Percentiles rank a stretch among this genome's conserved stretches.
Evolutionary conservation across 345 rosid genomes (phyloP).

Genomic region (Syzygium aromaticum): DNA sequence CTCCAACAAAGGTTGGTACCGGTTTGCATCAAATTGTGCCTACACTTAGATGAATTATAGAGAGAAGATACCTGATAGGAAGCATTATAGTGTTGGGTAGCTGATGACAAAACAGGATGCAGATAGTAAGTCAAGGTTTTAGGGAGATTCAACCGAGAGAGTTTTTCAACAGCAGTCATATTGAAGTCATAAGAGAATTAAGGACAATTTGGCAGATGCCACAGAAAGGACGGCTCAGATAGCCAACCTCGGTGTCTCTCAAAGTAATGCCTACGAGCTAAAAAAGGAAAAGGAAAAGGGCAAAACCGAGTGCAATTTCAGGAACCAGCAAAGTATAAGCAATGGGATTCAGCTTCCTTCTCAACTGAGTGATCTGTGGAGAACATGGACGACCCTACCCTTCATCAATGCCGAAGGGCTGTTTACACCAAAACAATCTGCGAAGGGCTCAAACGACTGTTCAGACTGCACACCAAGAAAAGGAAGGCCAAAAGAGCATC

Average conservation of each 20-base stretch:
- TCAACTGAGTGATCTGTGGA: background rate
- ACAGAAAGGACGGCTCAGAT: background rate
- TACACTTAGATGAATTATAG: background rate
- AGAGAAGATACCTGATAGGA: background rate
- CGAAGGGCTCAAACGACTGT: background rate
- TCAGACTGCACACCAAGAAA: background rate
- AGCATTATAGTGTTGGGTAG: background rate
- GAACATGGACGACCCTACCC: background rate
- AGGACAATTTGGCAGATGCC: background rate
- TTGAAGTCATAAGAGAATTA: background rate
- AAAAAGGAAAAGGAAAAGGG: background rate
- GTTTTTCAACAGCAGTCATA: background rate
- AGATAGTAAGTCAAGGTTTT: background rate
- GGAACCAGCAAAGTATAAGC: background rate
- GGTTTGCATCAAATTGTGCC: background rate
- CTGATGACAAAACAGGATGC: background rate
- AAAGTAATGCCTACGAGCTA: background rate
- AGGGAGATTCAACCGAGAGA: background rate
- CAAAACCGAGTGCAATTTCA: background rate
- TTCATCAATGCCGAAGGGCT: background rate
- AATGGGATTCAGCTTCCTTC: background rate
- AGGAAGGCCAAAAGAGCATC: background rate
- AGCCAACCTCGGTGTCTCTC: background rate
- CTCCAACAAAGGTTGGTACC: background rate
- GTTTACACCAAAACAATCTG: background rate